Percentiles rank a stretch among this genome's conserved stretches.
Evolutionary conservation across 2,329 filamentous ascomycete species (phyloP).

Genomic region (Cryoendolithus antarcticus): DNA sequence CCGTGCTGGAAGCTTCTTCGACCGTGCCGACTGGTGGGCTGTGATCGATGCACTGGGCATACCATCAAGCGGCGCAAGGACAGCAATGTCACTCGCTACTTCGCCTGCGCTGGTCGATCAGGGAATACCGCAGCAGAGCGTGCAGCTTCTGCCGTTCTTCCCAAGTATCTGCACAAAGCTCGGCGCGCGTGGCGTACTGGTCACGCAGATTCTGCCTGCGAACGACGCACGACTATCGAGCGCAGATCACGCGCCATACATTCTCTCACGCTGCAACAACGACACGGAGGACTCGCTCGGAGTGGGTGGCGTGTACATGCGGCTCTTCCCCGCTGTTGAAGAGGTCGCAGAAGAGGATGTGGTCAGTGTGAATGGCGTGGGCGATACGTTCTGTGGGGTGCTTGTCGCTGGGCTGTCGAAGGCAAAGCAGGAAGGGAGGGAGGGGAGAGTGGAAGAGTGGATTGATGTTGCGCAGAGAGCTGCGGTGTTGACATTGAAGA

Average conservation of each 20-base stretch:
- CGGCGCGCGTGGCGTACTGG: constrained; percentile 59
- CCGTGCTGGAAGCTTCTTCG: constrained; percentile 53
- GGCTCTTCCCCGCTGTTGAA: constrained; percentile 53
- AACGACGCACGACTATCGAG: constrained; percentile 56
- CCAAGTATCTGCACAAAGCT: constrained; percentile 78
- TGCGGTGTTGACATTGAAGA: constrained; percentile 66
- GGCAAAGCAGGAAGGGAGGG: constrained; percentile 28
- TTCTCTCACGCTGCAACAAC: constrained; percentile 50
- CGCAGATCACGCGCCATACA: constrained; percentile 52
- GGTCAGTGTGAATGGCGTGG: constrained; percentile 85
- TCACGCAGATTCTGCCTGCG: constrained; percentile 58
- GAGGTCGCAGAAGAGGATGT: constrained; percentile 50
- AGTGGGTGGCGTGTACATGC: constrained; percentile 71
- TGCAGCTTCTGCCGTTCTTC: constrained; percentile 80
- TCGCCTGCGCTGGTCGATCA: constrained; percentile 56
- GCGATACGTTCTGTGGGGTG: constrained; percentile 83
- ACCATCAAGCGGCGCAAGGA: constrained; percentile 52
- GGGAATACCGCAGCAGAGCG: constrained; percentile 69
- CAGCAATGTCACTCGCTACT: constrained; percentile 59
- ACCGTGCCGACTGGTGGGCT: constrained; percentile 61
- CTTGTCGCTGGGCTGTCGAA: constrained; percentile 65
- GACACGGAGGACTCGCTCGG: constrained; percentile 40
- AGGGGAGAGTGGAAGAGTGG: constrained; percentile 45
- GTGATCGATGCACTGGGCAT: constrained; percentile 72
- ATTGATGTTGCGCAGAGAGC: constrained; percentile 73